Evolutionary conservation across 2,329 filamentous ascomycete genomes (phyloP), one percentile per base, ranked within the genome.

Genomic region (Aquanectria penicillioides): DNA sequence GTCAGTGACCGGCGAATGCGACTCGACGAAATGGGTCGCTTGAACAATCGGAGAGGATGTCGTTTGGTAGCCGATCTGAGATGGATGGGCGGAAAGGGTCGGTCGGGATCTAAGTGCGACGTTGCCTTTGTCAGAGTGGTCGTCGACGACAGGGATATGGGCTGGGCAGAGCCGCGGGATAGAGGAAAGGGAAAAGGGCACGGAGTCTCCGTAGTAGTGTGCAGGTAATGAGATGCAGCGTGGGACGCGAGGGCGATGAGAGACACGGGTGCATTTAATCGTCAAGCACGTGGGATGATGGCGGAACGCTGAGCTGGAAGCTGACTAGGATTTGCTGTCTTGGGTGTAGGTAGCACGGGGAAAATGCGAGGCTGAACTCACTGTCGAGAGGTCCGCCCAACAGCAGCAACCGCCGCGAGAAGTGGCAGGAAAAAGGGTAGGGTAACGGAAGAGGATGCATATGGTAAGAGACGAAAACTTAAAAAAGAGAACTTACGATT

Each of bases 21-120:
- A 62, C 34, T 70, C 67, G 9, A 60, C 49, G 28, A 83, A 70
- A 63, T 83, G 83, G 20, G 78, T 80, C 44, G 85, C 83, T 68
- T 89, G 87, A 47, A 91, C 83, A 57, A 89, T 75, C 26, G 89
- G 86, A 18, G 89, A 91, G 25, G 89, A 90, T 28, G 87, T 86
- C 44, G 89, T 91, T 59, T 90, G 79, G 73, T 90, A 87, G 62
- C 86, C 87, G 69, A 85, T 82, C 68, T 90, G 88, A 28, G 89
- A 89, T 50, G 87, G 84, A 73, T 87, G 86, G 23, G 83, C 79
- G 37, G 84, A 85, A 56, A 71, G 64, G 61, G 64, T 57, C 33
- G 71, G 68, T 65, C 71, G 71, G 51, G 71, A 66, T 63, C 69
- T 68, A 60, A 56, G 56, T 59, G n/a, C n/a, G 68, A 64, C 57